Evolutionary conservation across 169 alveolate species (phyloP).

Genomic region (Perkinsus chesapeaki): DNA sequence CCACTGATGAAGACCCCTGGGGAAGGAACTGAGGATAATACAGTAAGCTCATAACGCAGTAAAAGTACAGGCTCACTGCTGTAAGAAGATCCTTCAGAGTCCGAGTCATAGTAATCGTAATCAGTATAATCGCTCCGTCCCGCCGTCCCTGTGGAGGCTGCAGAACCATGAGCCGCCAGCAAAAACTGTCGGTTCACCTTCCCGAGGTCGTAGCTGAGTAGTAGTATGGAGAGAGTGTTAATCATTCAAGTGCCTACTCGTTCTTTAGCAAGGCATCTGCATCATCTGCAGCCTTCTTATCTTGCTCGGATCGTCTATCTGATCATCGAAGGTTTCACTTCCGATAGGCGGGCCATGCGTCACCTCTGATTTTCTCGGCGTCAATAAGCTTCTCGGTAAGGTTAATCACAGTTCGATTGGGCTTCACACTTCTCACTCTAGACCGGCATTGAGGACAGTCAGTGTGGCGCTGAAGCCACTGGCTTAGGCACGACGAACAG

Average conservation of each 20-base stretch:
- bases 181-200: not conserved
- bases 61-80: too few species aligned
- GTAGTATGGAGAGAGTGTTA: not conserved
- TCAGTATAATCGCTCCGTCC: not conserved
- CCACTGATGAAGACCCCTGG: too few species aligned
- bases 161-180: not conserved
- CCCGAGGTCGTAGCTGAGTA: not conserved
- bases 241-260: not conserved
- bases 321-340: not conserved
- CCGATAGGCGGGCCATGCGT: not conserved
- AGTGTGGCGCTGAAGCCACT: constrained; percentile 42
- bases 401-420: constrained; percentile 41
- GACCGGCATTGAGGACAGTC: constrained; percentile 63
- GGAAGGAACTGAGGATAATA: too few species aligned
- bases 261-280: not conserved
- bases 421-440: constrained; percentile 37
- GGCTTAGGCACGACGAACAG: constrained; percentile 65
- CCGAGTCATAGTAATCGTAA: too few species aligned
- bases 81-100: not conserved
- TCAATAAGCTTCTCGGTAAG: constrained; percentile 38
- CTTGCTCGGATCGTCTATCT: constrained; percentile 34
- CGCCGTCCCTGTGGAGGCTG: not conserved
- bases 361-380: constrained; percentile 11
- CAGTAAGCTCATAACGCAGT: too few species aligned
- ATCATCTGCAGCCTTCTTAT: constrained; percentile 10